These are phyloP conservation scores for Vachellia collinsii DNA, from an alignment of 306 rosid genomes.

Conservation along the genomic window DNA sequence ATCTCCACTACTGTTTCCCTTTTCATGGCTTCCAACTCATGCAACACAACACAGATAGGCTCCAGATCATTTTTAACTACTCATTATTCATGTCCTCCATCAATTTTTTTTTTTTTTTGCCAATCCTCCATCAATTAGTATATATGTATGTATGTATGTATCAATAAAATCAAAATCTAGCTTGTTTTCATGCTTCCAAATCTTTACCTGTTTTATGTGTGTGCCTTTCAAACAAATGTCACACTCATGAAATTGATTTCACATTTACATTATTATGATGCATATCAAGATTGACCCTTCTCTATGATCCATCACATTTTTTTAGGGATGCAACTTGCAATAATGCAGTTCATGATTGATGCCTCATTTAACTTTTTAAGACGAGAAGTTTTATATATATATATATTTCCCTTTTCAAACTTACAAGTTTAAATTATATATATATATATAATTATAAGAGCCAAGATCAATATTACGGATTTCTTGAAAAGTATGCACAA, in stretches of 20 bases:
- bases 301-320: slow-evolving; percentile 29
- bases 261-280: not conserved
- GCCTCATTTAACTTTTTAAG: not conserved
- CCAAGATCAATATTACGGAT: too few species aligned
- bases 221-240: not conserved
- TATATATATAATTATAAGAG: too few species aligned
- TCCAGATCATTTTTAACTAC: not conserved
- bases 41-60: not conserved
- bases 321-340: slow-evolving; percentile 6
- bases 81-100: not conserved
- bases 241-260: slow-evolving; percentile 6
- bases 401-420: not conserved
- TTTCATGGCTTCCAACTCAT: not conserved
- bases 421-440: not conserved
- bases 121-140: too few species aligned
- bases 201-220: not conserved
- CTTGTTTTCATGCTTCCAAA: not conserved
- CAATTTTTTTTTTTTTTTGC: too few species aligned
- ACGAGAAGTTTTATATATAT: not conserved
- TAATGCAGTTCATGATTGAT: slow-evolving; percentile 4
- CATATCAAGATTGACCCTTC: slow-evolving; percentile 26
- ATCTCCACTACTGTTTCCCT: not conserved
- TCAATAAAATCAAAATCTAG: not conserved
- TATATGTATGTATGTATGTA: not conserved
- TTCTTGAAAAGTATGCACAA: too few species aligned